phyloP scores from a whole-genome alignment of 2,329 filamentous ascomycete species.

The Pseudocercospora cruenta region DNA sequence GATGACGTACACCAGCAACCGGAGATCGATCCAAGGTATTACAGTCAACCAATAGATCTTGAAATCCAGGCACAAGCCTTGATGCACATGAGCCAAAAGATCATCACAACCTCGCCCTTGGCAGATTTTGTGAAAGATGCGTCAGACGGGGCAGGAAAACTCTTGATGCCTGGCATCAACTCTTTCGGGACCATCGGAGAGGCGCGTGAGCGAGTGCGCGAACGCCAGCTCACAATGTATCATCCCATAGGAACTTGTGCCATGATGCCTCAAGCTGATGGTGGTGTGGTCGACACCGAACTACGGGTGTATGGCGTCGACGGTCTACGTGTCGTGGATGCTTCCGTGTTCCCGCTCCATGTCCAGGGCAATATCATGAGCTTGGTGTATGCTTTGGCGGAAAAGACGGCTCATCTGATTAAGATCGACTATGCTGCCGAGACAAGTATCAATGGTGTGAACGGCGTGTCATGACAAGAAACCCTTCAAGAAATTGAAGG shows the following conservation, averaged over 20 bases:
- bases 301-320: constrained; percentile 26
- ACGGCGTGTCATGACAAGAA: neutral
- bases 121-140: neutral
- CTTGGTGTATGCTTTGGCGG: constrained; percentile 29
- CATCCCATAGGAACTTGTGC: constrained; percentile 18
- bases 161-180: neutral
- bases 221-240: constrained; percentile 17
- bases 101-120: neutral
- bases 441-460: neutral
- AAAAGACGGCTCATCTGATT: constrained; percentile 26
- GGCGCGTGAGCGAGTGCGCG: constrained; percentile 7
- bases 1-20: neutral
- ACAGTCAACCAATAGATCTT: neutral
- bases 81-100: neutral
- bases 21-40: constrained; percentile 6
- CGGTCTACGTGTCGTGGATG: constrained; percentile 29
- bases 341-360: constrained; percentile 26
- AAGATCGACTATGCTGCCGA: constrained; percentile 4
- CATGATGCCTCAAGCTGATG: constrained; percentile 23
- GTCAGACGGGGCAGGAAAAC: neutral
- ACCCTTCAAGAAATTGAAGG: neutral
- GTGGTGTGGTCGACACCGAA: constrained; percentile 29
- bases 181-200: constrained; percentile 2
- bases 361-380: constrained; percentile 26
- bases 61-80: constrained; percentile 3